These are phyloP conservation scores for Saposhnikovia divaricata DNA, from an alignment of 129 eudicot species.

Conservation along the genomic window DNA sequence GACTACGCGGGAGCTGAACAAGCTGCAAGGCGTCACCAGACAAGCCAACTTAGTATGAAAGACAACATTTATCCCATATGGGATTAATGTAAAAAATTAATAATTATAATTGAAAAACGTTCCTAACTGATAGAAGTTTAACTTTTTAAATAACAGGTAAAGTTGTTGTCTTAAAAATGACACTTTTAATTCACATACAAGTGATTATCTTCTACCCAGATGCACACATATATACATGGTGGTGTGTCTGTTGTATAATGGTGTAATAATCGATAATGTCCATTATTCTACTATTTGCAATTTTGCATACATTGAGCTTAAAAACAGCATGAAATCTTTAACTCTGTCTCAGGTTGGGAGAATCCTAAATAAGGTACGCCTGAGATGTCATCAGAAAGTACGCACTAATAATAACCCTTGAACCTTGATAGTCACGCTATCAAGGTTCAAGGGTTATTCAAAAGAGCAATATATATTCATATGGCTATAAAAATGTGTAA, in stretches of 20 bases:
- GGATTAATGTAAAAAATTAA: not conserved
- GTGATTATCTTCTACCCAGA: not conserved
- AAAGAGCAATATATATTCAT: no score
- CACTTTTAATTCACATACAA: no score
- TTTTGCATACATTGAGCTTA: not conserved
- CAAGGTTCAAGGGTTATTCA: no score
- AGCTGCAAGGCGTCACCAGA: conserved; percentile 36
- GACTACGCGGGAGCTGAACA: conserved; percentile 71
- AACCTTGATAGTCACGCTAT: no score
- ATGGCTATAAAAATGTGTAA: no score
- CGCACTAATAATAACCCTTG: no score
- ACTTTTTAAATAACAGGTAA: no score
- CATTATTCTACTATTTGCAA: not conserved
- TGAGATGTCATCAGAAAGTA: no score
- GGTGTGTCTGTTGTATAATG: not conserved
- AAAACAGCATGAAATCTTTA: not conserved
- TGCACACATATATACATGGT: not conserved
- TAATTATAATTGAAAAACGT: not conserved
- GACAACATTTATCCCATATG: not conserved
- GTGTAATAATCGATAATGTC: not conserved
- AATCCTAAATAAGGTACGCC: not conserved
- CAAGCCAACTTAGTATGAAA: not conserved
- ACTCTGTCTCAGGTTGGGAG: not conserved
- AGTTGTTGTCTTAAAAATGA: no score
- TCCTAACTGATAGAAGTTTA: not conserved